A percentile compares a stretch with the other conserved stretches of the same genome.
These are phyloP conservation scores for Paracamarosporium sp. DNA, from an alignment of 2,329 filamentous ascomycete species.

Conservation along the genomic window DNA sequence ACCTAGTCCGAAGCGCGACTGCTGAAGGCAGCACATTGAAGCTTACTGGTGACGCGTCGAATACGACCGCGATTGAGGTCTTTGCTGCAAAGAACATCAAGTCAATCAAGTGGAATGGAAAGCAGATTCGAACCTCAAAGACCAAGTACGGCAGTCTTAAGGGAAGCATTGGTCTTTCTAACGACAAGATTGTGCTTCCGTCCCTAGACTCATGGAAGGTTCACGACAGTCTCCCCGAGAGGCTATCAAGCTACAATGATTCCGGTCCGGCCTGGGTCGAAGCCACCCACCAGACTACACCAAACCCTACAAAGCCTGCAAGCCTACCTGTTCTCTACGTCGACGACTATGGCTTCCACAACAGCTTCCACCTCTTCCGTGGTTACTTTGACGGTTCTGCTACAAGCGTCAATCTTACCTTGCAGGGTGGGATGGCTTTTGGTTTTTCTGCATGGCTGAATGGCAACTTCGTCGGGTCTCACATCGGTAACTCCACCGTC, in stretches of 20 bases:
- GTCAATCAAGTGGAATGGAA: slow-evolving; percentile 49
- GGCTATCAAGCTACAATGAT: slow-evolving; percentile 51
- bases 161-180: slow-evolving; percentile 34
- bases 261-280: slow-evolving; percentile 52
- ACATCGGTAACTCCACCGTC: slow-evolving; percentile 56
- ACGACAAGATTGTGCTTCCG: slow-evolving; percentile 45
- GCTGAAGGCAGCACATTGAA: slow-evolving; percentile 29
- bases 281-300: slow-evolving; percentile 45
- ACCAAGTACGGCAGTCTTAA: slow-evolving; percentile 47
- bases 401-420: slow-evolving; percentile 57
- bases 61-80: slow-evolving; percentile 45
- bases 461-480: slow-evolving; percentile 62
- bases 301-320: slow-evolving; percentile 46
- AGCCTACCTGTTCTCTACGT: slow-evolving; percentile 51
- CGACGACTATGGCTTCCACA: slow-evolving; percentile 52
- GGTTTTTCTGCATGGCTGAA: slow-evolving; percentile 67
- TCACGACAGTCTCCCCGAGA: slow-evolving; percentile 58
- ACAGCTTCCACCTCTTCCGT: slow-evolving; percentile 51
- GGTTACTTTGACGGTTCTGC: slow-evolving; percentile 47
- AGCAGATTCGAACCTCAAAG: slow-evolving; percentile 31
- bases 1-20: slow-evolving; percentile 45
- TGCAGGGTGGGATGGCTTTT: slow-evolving; percentile 62
- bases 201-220: slow-evolving; percentile 56
- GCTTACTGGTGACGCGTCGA: slow-evolving; percentile 45
- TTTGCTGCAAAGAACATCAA: slow-evolving; percentile 37